Evolutionary conservation across 345 rosid species (phyloP), one percentile per base, ranked within the genome.

Genomic region (Anacardium occidentale): DNA sequence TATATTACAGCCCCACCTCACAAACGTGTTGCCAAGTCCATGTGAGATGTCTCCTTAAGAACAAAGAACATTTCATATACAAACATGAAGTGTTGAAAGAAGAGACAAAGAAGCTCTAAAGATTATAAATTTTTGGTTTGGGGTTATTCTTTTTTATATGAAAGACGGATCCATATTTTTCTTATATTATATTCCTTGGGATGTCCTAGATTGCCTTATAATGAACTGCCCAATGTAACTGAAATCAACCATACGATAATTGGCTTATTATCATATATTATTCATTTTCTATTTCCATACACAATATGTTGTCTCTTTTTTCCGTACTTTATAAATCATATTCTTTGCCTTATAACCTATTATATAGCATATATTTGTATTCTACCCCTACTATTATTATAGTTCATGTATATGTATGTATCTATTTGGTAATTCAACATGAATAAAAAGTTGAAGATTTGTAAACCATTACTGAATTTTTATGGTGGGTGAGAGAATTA

Each of bases 221-320:
- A 37, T 80, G 87, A 83, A 83, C 94, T 84, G 94, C 92, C 83
- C 90, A 67, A 89, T 86, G 84, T 66, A 85, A 87, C 92, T 66
- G 83, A 89, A 80, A 69, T 70, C 76, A 76, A 80, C 78, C 77
- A 48, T 75, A 40, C 22, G 53, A 62, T 75, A 42, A 73, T 81
- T 81, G 84, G 78, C 83, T 74, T 77, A 12, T 61, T 71, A 18
- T 66, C 21, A 37, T 22, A 15, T 37, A 17, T 56, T n/a, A 24
- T 58, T 58, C 25, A 53, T 66, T 50, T 70, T 58, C 25, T 66
- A 34, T 64, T 62, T 34, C 2, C 6, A 48, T 48, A 15, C 3
- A 48, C 10, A 48, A 15, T 65, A 10, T 15, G 5, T 70, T 32
- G 47, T 18, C 15, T 1, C 40, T 29, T 48, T 58, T 55, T 25